Evolutionary conservation across 805 yeast genomes (phyloP), one percentile per base, ranked within the genome.

Genomic region (Citeromyces matritensis): DNA sequence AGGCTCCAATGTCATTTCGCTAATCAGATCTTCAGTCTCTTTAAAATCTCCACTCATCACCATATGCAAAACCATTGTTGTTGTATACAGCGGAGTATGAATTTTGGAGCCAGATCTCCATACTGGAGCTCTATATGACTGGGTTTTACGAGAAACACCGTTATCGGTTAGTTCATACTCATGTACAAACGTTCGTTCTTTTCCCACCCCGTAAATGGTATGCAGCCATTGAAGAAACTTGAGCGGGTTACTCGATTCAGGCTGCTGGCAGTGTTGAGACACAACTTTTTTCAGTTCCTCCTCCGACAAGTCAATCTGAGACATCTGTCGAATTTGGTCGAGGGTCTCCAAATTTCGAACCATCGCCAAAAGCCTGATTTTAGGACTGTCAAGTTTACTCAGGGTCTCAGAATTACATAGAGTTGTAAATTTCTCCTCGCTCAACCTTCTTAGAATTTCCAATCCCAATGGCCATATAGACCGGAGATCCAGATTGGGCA

Each of bases 381-480:
- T 36, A 15, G 27, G 25, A 12, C 15, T n/a, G 15, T 24, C 26
- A 19, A 35, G 17, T 10, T 32, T n/a, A 21, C 21, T 19, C 10
- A 29, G 27, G 11, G 13, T 14, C 9, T 17, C 30, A n/a, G 23
- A 5, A 9, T 33, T 33, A 9, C 30, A 21, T 4, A 33, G n/a
- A 19, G 35, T 25, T 14, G 30, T 26, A 24, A 48, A 48, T 30
- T 48, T 48, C 6, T 37, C 27, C 28, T 42, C 44, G 33, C 45
- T 48, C 29, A 49, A 29, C 15, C 44, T 34, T 23, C 44, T 42
- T 14, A 77, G 43, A 4, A 77, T 68, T 36, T 70, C 75, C 4
- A 71, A 47, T 0, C 80, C 85, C 1, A 75, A 24, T 0, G 78
- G 67, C 86, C 86, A 79, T 8, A 76, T 43, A 3, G 64, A 50